A percentile compares a stretch with the other conserved stretches of the same genome.
phyloP scores from a whole-genome alignment of 768 basidiomycete genomes.

The Artomyces pyxidatus region DNA sequence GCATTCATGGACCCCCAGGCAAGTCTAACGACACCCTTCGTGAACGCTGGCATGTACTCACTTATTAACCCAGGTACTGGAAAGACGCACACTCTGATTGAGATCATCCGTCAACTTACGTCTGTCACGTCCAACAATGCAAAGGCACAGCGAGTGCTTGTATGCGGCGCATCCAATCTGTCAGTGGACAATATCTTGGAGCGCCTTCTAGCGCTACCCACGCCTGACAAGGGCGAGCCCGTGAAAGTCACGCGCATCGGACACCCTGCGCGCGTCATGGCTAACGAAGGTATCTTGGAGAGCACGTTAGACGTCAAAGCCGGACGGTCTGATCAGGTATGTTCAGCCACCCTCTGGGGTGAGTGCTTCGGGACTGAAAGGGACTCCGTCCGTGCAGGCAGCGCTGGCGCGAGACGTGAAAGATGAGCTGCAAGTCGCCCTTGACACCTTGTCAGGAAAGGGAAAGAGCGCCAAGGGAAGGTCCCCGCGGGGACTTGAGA shows the following conservation, averaged over 20 bases:
- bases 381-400: slow-evolving; percentile 35
- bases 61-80: slow-evolving; percentile 57
- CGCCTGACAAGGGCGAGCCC: slow-evolving; percentile 37
- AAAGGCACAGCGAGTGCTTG: slow-evolving; percentile 57
- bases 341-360: not conserved
- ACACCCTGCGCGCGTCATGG: slow-evolving; percentile 90
- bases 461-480: slow-evolving; percentile 71
- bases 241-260: slow-evolving; percentile 81
- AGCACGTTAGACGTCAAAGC: slow-evolving; percentile 70
- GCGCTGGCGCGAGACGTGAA: slow-evolving; percentile 85
- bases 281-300: slow-evolving; percentile 55
- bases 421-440: slow-evolving; percentile 65
- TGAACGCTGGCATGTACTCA: not conserved
- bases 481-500: slow-evolving; percentile 58
- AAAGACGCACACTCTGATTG: slow-evolving; percentile 93
- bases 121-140: slow-evolving; percentile 37
- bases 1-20: slow-evolving; percentile 98
- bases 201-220: slow-evolving; percentile 60
- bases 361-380: no score
- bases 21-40: not conserved
- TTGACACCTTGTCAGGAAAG: slow-evolving; percentile 60
- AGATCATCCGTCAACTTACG: slow-evolving; percentile 82
- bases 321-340: slow-evolving; percentile 60
- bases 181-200: slow-evolving; percentile 95
- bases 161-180: slow-evolving; percentile 91